Evolutionary conservation across 176 grass and related monocot species (phyloP), one percentile per base, ranked within the genome.

Genomic region (Hyparrhenia diplandra): DNA sequence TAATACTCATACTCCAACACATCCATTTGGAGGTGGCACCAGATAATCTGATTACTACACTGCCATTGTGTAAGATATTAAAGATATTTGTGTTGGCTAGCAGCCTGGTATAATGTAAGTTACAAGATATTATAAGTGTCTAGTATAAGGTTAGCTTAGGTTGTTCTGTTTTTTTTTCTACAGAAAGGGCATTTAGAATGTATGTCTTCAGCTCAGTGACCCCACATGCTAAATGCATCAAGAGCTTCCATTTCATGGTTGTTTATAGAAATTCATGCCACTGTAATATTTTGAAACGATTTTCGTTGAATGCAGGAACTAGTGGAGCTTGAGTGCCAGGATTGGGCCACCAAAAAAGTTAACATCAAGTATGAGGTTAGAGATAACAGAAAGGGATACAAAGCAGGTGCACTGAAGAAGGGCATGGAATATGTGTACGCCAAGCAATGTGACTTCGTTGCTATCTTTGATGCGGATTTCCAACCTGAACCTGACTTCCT

Each of bases 381-480:
- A 82, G 77, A 86, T 81, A 97, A 94, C 74, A 90, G 95, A 54
- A 92, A 94, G 80, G 95, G 92, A 79, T 97, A 97, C 69, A 97
- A 97, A 87, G 87, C 95, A 69, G 92, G 95, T 58, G 95, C 95
- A 36, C 64, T 97, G 68, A 94, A 94, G 84, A 93, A 92, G 86
- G 95, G 87, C 69, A 87, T 94, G 95, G 92, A 88, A 63, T 83
- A 85, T 76, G 39, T 81, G 58, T 97, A 94, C 43, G 90, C 89
- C 17, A 83, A 92, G 84, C 78, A 85, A 43, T 94, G 92, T 77
- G 88, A 97, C 32, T 94, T 91, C 58, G 90, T 97, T 73, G 90
- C 95, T 46, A 94, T 97, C 80, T 97, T 97, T 31, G 95, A 97
- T 80, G 92, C 95, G 41, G 95, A 97, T 90, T 91, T 92, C 82